Conservation (phyloP, 306 rosid genomes). For the Castanea sativa region DNA sequence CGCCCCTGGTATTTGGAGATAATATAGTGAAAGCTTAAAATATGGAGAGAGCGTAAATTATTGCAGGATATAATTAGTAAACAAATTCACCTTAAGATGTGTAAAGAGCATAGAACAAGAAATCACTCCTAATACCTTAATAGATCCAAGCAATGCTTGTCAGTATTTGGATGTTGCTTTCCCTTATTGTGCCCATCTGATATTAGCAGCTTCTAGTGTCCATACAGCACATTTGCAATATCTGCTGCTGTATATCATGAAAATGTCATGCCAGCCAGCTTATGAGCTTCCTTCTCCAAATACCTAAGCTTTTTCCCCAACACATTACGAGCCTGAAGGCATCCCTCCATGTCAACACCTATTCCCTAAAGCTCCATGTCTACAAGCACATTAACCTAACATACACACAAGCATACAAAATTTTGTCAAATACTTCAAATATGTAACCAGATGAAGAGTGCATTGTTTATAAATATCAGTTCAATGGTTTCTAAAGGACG, state of each 20-base stretch:
- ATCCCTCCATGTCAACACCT: conserved; percentile 90
- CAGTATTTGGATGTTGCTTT: conserved; percentile 89
- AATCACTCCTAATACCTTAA: conserved; percentile 55
- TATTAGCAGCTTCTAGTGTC: conserved; percentile 77
- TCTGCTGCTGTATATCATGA: conserved; percentile 81
- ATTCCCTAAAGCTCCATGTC: conserved; percentile 98
- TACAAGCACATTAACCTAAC: conserved; percentile 83
- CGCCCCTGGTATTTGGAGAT: background rate
- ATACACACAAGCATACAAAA: conserved; percentile 20
- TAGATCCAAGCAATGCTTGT: conserved; percentile 83
- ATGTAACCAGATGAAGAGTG: conserved; percentile 17
- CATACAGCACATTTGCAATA: conserved; percentile 75
- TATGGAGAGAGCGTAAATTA: conserved; percentile 2
- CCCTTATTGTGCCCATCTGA: conserved; percentile 76
- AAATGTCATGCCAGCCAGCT: conserved; percentile 78
- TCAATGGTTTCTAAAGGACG: background rate
- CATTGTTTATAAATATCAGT: background rate
- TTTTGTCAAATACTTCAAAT: conserved; percentile 13
- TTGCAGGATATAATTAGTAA: background rate
- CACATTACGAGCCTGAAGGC: conserved; percentile 79
- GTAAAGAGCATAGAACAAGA: conserved; percentile 16
- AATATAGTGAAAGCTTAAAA: background rate
- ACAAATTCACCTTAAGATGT: background rate
- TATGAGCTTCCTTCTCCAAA: conserved; percentile 92
- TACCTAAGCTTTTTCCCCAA: conserved; percentile 66